These are phyloP conservation scores for Sonneratia caseolaris DNA, from an alignment of 345 rosid species.

Conservation along the genomic window DNA sequence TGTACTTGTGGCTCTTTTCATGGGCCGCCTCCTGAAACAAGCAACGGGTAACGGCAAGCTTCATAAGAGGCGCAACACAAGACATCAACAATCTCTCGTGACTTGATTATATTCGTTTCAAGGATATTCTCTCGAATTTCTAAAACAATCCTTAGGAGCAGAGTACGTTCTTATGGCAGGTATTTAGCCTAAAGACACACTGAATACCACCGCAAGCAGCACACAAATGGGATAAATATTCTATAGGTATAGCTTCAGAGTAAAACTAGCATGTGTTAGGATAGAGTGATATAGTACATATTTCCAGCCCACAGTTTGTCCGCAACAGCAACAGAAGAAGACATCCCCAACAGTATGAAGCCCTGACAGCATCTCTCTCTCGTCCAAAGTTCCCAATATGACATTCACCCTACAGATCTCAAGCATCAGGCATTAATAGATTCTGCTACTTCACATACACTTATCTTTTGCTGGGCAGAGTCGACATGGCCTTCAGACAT, in stretches of 20 bases:
- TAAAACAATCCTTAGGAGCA: background rate
- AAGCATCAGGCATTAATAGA: background rate
- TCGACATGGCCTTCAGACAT: background rate
- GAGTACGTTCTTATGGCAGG: background rate
- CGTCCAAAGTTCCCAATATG: conserved; percentile 54
- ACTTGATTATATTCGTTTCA: background rate
- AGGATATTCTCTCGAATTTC: conserved; percentile 1
- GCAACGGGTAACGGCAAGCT: background rate
- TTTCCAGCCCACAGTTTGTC: conserved; percentile 95
- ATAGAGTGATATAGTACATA: conserved; percentile 36
- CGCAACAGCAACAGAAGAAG: conserved; percentile 85
- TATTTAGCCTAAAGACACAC: background rate
- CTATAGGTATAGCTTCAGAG: too few species aligned
- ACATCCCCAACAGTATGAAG: conserved; percentile 79
- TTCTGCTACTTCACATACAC: background rate
- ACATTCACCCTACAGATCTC: conserved; percentile 53
- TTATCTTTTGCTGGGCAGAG: too few species aligned
- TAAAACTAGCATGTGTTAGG: too few species aligned
- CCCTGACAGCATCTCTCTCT: conserved; percentile 78
- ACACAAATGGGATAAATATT: background rate
- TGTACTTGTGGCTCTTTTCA: conserved; percentile 65
- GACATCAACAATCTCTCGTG: background rate
- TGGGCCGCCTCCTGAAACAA: conserved; percentile 55
- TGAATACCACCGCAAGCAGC: too few species aligned
- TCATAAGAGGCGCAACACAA: background rate